A percentile compares a stretch with the other conserved stretches of the same genome.
phyloP scores from a whole-genome alignment of 1,139 yeast genomes.

The Nematodospora anomalae region DNA sequence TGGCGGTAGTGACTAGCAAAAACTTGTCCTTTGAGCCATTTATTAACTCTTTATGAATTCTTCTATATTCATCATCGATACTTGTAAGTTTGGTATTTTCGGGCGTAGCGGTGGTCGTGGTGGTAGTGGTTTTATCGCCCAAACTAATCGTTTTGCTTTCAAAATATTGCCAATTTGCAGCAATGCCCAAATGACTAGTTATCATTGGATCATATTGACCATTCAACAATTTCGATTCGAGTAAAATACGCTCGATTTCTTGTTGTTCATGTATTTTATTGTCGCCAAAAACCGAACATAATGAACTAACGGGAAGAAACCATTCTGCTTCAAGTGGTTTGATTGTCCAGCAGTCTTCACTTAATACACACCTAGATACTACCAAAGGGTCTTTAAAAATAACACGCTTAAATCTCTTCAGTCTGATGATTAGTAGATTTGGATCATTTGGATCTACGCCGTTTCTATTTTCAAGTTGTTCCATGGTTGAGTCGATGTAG shows the following conservation, averaged over 20 bases:
- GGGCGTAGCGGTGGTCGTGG: neutral
- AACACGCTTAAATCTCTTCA: conserved; percentile 24
- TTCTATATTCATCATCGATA: conserved; percentile 38
- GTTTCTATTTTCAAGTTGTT: conserved; percentile 23
- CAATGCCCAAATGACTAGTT: conserved; percentile 48
- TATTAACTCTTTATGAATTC: conserved; percentile 29
- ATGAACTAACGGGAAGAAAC: conserved; percentile 51
- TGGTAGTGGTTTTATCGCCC: conserved; percentile 6
- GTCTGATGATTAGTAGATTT: conserved; percentile 7
- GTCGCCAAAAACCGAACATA: conserved; percentile 51
- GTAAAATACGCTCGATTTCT: conserved; percentile 26
- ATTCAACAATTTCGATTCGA: conserved; percentile 38
- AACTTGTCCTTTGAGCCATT: conserved; percentile 18
- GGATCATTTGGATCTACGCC: conserved; percentile 12
- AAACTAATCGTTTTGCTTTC: conserved; percentile 26
- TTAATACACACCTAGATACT: conserved; percentile 31
- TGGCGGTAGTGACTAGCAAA: conserved; percentile 46
- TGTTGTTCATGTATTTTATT: conserved; percentile 33
- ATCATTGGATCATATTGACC: conserved; percentile 34
- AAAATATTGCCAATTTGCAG: conserved; percentile 44
- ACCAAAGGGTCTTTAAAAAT: conserved; percentile 27
- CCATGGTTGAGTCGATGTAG: conserved; percentile 33
- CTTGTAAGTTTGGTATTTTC: conserved; percentile 25
- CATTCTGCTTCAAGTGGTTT: conserved; percentile 36
- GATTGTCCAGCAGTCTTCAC: conserved; percentile 60